These are phyloP conservation scores for Berkeleyomyces basicola DNA, from an alignment of 2,329 filamentous ascomycete genomes.

Conservation along the genomic window DNA sequence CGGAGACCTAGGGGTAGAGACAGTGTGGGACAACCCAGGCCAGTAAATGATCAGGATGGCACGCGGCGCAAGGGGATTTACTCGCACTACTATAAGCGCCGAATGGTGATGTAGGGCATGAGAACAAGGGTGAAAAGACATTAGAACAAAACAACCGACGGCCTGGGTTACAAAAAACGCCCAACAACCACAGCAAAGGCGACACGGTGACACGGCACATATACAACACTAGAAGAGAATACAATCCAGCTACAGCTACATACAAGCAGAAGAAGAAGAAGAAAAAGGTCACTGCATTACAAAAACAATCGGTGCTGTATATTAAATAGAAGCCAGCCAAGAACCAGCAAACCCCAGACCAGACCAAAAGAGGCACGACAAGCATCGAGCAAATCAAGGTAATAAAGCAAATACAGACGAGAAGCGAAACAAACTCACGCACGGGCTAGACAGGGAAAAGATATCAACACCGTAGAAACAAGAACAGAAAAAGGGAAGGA, in stretches of 20 bases:
- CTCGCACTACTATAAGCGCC: slow-evolving; percentile 3
- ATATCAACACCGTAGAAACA: slow-evolving; percentile 1
- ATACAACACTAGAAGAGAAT: not conserved
- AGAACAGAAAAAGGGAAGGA: not conserved
- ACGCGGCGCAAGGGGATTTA: not conserved
- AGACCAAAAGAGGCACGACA: slow-evolving; percentile 9
- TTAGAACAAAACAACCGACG: too few relatives aligned
- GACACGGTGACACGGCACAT: not conserved
- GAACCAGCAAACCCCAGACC: slow-evolving; percentile 14
- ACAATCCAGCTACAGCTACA: not conserved
- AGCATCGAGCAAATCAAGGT: not conserved
- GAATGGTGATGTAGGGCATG: not conserved
- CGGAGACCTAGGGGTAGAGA: not conserved
- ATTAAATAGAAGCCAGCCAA: slow-evolving; percentile 12
- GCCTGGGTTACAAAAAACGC: too few relatives aligned
- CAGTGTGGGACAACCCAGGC: not conserved
- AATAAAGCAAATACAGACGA: not conserved
- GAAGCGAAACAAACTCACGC: not conserved
- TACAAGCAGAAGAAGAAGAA: not conserved
- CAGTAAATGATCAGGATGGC: not conserved
- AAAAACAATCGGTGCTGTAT: slow-evolving; percentile 8
- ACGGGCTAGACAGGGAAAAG: slow-evolving; percentile 5
- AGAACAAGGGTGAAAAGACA: too few relatives aligned
- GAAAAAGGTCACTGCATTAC: not conserved
- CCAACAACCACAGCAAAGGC: not conserved